Percentiles rank a stretch among this genome's conserved stretches.
Evolutionary conservation across 192 early-diverging fungal species (phyloP).

Genomic region (Rhizophlyctis rosea): DNA sequence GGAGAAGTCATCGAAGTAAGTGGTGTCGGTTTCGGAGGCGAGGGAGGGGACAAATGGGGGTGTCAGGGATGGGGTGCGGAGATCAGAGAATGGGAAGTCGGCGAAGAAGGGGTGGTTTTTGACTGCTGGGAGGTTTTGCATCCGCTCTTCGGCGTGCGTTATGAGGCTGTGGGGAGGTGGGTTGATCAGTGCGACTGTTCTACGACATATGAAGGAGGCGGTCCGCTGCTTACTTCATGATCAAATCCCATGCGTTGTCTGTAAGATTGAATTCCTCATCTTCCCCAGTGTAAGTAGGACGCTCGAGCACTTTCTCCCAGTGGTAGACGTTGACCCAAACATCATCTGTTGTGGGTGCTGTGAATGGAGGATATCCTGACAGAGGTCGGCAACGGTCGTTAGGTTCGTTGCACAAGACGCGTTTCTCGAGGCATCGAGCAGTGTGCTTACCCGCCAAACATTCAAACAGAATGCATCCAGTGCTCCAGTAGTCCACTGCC

Average conservation of each 20-base stretch:
- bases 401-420: too few species aligned
- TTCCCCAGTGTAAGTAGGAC: slow-evolving; percentile 73
- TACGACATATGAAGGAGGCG: neutral
- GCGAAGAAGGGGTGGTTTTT: slow-evolving; percentile 44
- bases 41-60: slow-evolving; percentile 51
- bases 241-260: slow-evolving; percentile 75
- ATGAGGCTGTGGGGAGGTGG: slow-evolving; percentile 22
- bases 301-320: slow-evolving; percentile 70
- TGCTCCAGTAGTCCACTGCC: slow-evolving; percentile 71
- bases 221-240: slow-evolving; percentile 41
- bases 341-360: slow-evolving; percentile 61
- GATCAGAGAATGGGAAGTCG: slow-evolving; percentile 19
- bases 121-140: slow-evolving; percentile 15
- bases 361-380: slow-evolving; percentile 71
- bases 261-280: slow-evolving; percentile 78
- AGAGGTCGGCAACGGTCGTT: too few species aligned
- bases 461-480: slow-evolving; percentile 79
- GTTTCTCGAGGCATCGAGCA: too few species aligned
- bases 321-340: slow-evolving; percentile 86
- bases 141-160: slow-evolving; percentile 16
- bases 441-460: slow-evolving; percentile 54
- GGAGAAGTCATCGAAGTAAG: slow-evolving; percentile 57
- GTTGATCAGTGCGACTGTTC: neutral
- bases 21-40: slow-evolving; percentile 37
- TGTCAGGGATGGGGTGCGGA: slow-evolving; percentile 11